phyloP scores from a whole-genome alignment of 1,284 basidiomycete species.

The Leccinum pachyderme region DNA sequence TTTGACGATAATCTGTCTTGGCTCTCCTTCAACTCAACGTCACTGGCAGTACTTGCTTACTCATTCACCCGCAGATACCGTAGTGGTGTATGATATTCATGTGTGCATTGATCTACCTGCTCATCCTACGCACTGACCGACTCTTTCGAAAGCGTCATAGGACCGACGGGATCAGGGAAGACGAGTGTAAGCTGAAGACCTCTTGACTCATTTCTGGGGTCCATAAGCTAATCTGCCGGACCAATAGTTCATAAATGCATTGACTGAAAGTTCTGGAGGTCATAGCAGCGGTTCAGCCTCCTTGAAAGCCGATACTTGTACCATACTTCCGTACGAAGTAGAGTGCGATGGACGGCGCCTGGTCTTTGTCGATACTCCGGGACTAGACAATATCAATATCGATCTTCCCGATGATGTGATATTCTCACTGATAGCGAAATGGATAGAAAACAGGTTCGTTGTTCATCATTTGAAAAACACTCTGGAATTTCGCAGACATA shows the following conservation, averaged over 20 bases:
- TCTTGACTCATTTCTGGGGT: neutral
- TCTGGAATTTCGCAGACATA: neutral
- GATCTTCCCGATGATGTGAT: neutral
- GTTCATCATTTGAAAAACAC: neutral
- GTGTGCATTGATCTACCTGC: neutral
- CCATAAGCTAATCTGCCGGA: neutral
- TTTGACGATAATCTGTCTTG: too few species aligned
- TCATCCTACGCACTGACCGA: neutral
- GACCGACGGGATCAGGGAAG: constrained; percentile 13
- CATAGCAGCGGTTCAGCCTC: too few species aligned
- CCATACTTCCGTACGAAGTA: neutral
- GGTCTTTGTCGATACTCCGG: constrained; percentile 13
- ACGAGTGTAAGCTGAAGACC: constrained; percentile 1
- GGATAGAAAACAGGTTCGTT: constrained; percentile 1
- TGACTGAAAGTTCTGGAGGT: neutral
- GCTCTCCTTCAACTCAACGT: too few species aligned
- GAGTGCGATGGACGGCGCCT: constrained; percentile 1
- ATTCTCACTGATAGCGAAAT: neutral
- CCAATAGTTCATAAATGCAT: constrained; percentile 7
- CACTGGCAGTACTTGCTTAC: too few species aligned
- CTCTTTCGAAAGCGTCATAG: constrained; percentile 6
- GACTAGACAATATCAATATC: constrained; percentile 6
- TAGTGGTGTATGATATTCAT: constrained; percentile 5
- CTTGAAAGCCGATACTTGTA: neutral
- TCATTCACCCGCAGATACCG: neutral